Evolutionary conservation across 768 basidiomycete species (phyloP).

Genomic region (Xanthoconium purpureum): DNA sequence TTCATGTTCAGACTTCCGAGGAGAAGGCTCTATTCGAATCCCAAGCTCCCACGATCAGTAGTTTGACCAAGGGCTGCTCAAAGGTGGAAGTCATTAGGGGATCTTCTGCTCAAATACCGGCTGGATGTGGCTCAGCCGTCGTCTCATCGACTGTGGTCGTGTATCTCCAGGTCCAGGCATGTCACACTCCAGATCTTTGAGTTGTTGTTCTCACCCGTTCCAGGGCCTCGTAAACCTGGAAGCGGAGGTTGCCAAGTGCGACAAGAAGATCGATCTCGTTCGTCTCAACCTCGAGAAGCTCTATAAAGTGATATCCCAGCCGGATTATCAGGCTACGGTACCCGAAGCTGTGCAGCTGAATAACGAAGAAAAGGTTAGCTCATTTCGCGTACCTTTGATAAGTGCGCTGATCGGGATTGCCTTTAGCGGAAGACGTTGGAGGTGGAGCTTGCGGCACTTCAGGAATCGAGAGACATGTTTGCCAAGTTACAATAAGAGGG

Average conservation of each 20-base stretch:
- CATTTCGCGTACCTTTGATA: fast-evolving
- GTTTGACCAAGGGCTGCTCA: slow-evolving; percentile 88
- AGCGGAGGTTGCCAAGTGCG: slow-evolving; percentile 81
- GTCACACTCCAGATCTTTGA: slow-evolving; percentile 17
- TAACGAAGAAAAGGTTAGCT: slow-evolving; percentile 77
- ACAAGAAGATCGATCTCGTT: slow-evolving; percentile 83
- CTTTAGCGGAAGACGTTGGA: slow-evolving; percentile 45
- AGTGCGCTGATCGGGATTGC: not conserved
- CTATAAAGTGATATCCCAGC: slow-evolving; percentile 62
- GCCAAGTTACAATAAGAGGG: slow-evolving; percentile 49
- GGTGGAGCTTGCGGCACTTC: slow-evolving; percentile 73
- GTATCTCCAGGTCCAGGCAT: slow-evolving; percentile 82
- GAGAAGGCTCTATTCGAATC: slow-evolving; percentile 67
- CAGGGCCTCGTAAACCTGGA: slow-evolving; percentile 91
- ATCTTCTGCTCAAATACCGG: slow-evolving; percentile 62
- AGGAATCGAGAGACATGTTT: slow-evolving; percentile 75
- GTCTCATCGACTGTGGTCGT: slow-evolving; percentile 73
- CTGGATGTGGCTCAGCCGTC: slow-evolving; percentile 76
- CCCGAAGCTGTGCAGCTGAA: slow-evolving; percentile 69
- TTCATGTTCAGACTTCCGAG: slow-evolving; percentile 62
- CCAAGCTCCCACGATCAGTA: slow-evolving; percentile 71
- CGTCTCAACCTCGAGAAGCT: slow-evolving; percentile 73
- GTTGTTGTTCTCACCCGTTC: not conserved
- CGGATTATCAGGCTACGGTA: slow-evolving; percentile 77
- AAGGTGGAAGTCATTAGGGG: slow-evolving; percentile 64